A percentile compares a stretch with the other conserved stretches of the same genome.
Evolutionary conservation across 306 rosid genomes (phyloP).

Genomic region (Notholithocarpus densiflorus): DNA sequence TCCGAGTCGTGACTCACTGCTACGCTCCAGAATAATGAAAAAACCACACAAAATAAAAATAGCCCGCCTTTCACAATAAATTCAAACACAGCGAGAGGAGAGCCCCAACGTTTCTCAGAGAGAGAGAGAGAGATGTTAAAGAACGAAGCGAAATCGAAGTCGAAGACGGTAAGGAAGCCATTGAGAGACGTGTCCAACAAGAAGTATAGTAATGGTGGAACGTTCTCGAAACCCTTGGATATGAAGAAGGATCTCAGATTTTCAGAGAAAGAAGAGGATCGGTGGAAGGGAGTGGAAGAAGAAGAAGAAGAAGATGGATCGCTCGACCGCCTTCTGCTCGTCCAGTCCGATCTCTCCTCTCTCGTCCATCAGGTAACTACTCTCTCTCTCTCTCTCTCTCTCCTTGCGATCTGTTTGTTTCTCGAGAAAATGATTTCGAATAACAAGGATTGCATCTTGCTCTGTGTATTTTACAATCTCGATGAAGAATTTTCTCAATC

Average conservation of each 20-base stretch:
- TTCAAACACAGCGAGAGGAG: slow-evolving; percentile 14
- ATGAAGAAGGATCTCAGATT: slow-evolving; percentile 7
- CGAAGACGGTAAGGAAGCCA: slow-evolving; percentile 39
- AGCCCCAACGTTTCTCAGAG: neutral
- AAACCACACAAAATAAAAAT: neutral
- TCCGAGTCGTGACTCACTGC: neutral
- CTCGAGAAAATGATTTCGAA: neutral
- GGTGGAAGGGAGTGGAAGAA: too few species aligned
- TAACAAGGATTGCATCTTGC: neutral
- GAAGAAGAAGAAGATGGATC: slow-evolving; percentile 7
- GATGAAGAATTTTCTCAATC: accelerated
- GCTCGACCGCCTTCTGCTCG: slow-evolving; percentile 50
- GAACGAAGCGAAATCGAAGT: slow-evolving; percentile 35
- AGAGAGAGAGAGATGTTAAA: slow-evolving; percentile 22
- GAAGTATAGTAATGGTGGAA: slow-evolving; percentile 29
- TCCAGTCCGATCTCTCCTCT: slow-evolving; percentile 64
- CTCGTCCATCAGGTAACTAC: slow-evolving; percentile 52
- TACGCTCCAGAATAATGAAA: neutral
- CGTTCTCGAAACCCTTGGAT: slow-evolving; percentile 11
- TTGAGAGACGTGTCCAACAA: slow-evolving; percentile 33
- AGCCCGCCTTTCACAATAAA: slow-evolving; percentile 23
- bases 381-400: neutral
- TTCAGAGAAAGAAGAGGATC: slow-evolving; percentile 9
- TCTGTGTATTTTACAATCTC: neutral
- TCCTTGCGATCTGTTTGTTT: neutral